Conservation (phyloP, 75 land plant species). For the Pinus tabuliformis region DNA sequence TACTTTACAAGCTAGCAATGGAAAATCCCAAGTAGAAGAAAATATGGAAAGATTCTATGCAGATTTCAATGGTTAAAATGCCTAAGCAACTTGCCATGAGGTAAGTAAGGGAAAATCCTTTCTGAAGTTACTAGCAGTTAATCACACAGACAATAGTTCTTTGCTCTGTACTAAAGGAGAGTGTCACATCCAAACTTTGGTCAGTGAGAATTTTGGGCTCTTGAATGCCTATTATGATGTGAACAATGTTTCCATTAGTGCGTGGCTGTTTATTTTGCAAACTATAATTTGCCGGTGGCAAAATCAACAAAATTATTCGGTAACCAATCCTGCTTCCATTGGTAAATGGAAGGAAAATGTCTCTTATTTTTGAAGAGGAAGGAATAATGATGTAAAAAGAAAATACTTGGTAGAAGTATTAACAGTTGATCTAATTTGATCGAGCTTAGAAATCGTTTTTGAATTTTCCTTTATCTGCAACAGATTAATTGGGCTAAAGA, state of each 20-base stretch:
- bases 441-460: not conserved
- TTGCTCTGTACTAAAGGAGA: not conserved
- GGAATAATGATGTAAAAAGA: not conserved
- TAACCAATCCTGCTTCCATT: not conserved
- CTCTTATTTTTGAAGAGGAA: too few species aligned
- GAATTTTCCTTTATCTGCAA: not conserved
- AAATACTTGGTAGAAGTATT: not conserved
- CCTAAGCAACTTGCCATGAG: constrained; percentile 1
- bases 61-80: not conserved
- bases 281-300: not conserved
- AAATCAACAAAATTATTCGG: not conserved
- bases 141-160: not conserved
- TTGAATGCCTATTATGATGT: not conserved
- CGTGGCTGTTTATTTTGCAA: not conserved
- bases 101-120: too few species aligned
- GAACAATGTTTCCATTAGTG: not conserved
- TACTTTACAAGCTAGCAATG: not conserved
- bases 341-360: not conserved
- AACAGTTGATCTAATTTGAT: not conserved
- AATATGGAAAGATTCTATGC: not conserved
- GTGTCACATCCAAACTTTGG: not conserved
- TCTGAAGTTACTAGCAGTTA: not conserved
- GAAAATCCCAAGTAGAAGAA: not conserved
- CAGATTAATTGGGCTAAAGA: constrained; percentile 1
- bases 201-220: not conserved